Evolutionary conservation across 192 early-diverging fungal genomes (phyloP).

Genomic region (Podila horticola): DNA sequence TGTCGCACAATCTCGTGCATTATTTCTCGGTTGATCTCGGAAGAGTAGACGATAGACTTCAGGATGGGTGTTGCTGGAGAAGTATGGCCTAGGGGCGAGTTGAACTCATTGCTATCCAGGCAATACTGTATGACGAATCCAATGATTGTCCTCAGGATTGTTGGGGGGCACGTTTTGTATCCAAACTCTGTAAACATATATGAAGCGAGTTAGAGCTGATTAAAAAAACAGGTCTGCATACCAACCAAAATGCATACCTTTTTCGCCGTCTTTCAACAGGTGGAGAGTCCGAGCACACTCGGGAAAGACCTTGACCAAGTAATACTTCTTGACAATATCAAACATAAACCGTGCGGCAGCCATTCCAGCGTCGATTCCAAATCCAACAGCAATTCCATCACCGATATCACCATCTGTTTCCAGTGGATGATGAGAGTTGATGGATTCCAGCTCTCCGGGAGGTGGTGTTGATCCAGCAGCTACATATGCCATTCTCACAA

Average conservation of each 20-base stretch:
- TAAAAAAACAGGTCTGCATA: neutral
- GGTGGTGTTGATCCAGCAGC: conserved; percentile 69
- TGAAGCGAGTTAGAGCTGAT: neutral
- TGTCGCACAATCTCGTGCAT: conserved; percentile 84
- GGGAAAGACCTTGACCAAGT: conserved; percentile 80
- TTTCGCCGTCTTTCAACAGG: conserved; percentile 53
- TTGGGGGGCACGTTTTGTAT: conserved; percentile 74
- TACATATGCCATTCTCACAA: conserved; percentile 65
- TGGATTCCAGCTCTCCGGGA: conserved; percentile 57
- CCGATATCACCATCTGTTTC: conserved; percentile 57
- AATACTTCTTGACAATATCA: conserved; percentile 73
- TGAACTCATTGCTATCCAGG: conserved; percentile 63
- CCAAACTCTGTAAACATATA: conserved; percentile 54
- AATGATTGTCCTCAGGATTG: conserved; percentile 71
- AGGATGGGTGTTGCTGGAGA: conserved; percentile 71
- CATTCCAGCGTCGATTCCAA: conserved; percentile 67
- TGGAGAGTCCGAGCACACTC: conserved; percentile 58
- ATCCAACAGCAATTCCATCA: conserved; percentile 67
- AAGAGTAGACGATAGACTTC: conserved; percentile 65
- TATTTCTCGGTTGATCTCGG: conserved; percentile 73
- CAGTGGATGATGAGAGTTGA: conserved; percentile 62
- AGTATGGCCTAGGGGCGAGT: conserved; percentile 48
- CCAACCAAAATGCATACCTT: conserved; percentile 52
- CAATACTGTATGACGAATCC: conserved; percentile 74
- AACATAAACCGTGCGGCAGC: conserved; percentile 74